Percentiles rank a stretch among this genome's conserved stretches.
These are phyloP conservation scores for Tricholoma saponaceum DNA, from an alignment of 768 basidiomycete genomes.

Conservation along the genomic window DNA sequence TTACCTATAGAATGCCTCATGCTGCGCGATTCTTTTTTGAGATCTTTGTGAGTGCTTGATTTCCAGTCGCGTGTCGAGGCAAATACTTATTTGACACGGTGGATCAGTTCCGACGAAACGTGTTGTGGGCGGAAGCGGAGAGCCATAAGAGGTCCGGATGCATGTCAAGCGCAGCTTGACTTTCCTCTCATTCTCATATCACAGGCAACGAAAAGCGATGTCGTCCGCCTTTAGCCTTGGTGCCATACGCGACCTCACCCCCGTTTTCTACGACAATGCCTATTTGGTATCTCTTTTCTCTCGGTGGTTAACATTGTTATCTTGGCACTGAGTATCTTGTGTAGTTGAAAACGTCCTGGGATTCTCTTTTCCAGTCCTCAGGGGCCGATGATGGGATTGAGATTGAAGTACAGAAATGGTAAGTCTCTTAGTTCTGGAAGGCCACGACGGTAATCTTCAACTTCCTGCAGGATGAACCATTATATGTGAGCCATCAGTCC, in stretches of 20 bases:
- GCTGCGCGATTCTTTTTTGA: slow-evolving; percentile 28
- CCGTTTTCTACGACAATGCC: slow-evolving; percentile 49
- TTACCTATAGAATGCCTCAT: slow-evolving; percentile 30
- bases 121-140: slow-evolving; percentile 41
- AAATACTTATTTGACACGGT: neutral
- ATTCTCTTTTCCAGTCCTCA: too few species aligned
- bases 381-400: too few species aligned
- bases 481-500: too few species aligned
- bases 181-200: neutral
- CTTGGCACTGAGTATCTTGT: too few species aligned
- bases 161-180: neutral
- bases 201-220: slow-evolving; percentile 45
- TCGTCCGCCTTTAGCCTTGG: slow-evolving; percentile 35
- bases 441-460: too few species aligned
- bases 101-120: slow-evolving; percentile 33
- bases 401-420: too few species aligned
- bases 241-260: slow-evolving; percentile 38
- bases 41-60: slow-evolving; percentile 26
- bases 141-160: slow-evolving; percentile 23
- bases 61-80: neutral
- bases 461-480: too few species aligned
- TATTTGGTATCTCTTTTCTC: neutral
- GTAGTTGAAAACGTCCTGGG: neutral
- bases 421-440: too few species aligned
- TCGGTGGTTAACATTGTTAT: too few species aligned